Evolutionary conservation across 768 basidiomycete species (phyloP).

Genomic region (Rhodotorula kratochvilovae): DNA sequence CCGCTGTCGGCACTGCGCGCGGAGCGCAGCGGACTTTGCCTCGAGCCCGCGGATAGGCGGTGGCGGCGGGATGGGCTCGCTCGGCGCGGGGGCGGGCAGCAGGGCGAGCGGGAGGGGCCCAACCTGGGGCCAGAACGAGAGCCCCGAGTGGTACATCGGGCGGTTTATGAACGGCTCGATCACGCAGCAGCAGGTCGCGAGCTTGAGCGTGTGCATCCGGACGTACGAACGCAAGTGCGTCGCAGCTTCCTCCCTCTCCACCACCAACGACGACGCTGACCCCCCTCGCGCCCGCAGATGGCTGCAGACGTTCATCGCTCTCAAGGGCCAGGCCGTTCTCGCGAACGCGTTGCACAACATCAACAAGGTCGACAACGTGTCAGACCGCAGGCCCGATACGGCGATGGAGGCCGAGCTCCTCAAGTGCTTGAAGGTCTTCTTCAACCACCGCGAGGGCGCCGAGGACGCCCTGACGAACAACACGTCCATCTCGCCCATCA

Average conservation of each 20-base stretch:
- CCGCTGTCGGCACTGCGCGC: slow-evolving; percentile 16
- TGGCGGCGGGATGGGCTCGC: not conserved
- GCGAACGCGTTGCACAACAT: slow-evolving; percentile 71
- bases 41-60: not conserved
- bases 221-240: slow-evolving; percentile 73
- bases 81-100: not conserved
- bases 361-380: slow-evolving; percentile 51
- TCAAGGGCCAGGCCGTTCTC: slow-evolving; percentile 79
- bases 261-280: not conserved
- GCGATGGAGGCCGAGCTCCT: slow-evolving; percentile 78
- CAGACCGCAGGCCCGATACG: slow-evolving; percentile 56
- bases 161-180: slow-evolving; percentile 83
- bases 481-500: slow-evolving; percentile 69
- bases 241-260: not conserved
- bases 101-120: not conserved
- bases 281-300: slow-evolving; percentile 54
- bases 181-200: slow-evolving; percentile 70
- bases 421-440: slow-evolving; percentile 76
- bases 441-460: slow-evolving; percentile 64
- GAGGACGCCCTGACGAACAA: slow-evolving; percentile 69
- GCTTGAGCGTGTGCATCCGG: slow-evolving; percentile 67
- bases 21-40: not conserved
- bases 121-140: slow-evolving; percentile 53
- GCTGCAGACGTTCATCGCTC: slow-evolving; percentile 68
- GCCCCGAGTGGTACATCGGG: slow-evolving; percentile 88